Conservation (phyloP, 345 rosid genomes). For the Eucalyptus shirleyi region DNA sequence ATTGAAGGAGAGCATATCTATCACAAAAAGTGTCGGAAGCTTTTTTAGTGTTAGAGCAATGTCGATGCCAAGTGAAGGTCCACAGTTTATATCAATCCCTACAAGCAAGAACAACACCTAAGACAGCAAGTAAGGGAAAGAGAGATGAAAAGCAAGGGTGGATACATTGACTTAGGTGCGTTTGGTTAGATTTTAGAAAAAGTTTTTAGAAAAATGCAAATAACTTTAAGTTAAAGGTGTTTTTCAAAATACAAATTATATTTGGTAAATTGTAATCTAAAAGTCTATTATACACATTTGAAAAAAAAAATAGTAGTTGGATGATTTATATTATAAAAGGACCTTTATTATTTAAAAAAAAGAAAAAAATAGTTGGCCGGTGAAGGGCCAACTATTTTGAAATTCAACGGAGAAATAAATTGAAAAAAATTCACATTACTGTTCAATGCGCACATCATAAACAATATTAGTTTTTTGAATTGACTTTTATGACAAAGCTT, state of each 20-base stretch:
- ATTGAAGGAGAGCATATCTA: neutral
- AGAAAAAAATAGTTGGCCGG: too few species aligned
- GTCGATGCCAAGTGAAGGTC: neutral
- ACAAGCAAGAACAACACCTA: neutral
- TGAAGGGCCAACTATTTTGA: too few species aligned
- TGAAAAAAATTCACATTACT: neutral
- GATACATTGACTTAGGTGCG: accelerated
- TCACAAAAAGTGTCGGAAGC: neutral
- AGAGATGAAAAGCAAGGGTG: neutral
- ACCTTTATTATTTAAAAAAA: too few species aligned
- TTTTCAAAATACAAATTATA: accelerated
- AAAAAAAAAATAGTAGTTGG: accelerated
- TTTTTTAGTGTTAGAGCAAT: neutral
- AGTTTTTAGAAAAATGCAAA: too few species aligned
- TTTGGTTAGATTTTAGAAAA: too few species aligned
- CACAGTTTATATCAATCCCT: neutral
- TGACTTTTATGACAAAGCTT: neutral
- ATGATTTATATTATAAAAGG: accelerated
- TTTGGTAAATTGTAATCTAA: too few species aligned
- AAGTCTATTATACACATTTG: too few species aligned
- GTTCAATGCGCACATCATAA: neutral
- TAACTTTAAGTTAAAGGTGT: accelerated
- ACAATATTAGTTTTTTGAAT: too few species aligned
- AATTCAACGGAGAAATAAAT: too few species aligned
- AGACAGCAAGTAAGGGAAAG: neutral